phyloP scores from a whole-genome alignment of 805 yeast species.

The Wickerhamomyces pijperi region DNA sequence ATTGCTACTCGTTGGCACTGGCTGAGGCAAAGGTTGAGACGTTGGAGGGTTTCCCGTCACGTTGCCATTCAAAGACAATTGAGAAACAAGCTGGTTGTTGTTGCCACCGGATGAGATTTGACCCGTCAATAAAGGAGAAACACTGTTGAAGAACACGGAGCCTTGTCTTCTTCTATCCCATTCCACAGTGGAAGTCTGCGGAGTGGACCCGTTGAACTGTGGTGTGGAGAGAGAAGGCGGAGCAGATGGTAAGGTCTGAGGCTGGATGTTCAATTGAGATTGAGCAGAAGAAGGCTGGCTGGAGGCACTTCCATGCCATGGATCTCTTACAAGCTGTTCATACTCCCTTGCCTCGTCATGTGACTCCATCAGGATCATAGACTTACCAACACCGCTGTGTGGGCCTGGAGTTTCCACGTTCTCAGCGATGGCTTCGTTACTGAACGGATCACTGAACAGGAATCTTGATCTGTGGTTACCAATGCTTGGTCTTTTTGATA shows the following conservation, averaged over 20 bases:
- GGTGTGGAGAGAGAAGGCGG: slow-evolving; percentile 3
- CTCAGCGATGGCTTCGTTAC: slow-evolving; percentile 18
- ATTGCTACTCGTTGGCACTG: not conserved
- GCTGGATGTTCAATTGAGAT: slow-evolving; percentile 5
- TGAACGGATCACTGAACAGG: slow-evolving; percentile 56
- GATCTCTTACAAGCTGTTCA: slow-evolving; percentile 32
- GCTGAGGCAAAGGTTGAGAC: slow-evolving; percentile 8
- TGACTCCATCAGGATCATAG: slow-evolving; percentile 28
- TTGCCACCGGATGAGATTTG: slow-evolving; percentile 12
- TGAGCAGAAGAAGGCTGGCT: slow-evolving; percentile 6
- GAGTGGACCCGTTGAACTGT: slow-evolving; percentile 18
- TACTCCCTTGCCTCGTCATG: slow-evolving; percentile 26
- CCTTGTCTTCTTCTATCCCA: slow-evolving; percentile 46
- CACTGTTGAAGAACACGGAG: slow-evolving; percentile 37
- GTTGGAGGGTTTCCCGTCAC: slow-evolving; percentile 2
- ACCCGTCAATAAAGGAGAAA: slow-evolving; percentile 14
- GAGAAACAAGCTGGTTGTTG: slow-evolving; percentile 15
- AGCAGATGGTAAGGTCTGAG: slow-evolving; percentile 7
- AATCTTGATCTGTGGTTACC: slow-evolving; percentile 57
- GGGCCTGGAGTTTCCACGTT: slow-evolving; percentile 12
- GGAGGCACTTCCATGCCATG: slow-evolving; percentile 20
- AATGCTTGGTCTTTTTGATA: slow-evolving; percentile 38
- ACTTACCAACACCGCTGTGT: slow-evolving; percentile 28
- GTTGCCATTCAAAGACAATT: slow-evolving; percentile 9
- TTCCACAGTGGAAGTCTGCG: slow-evolving; percentile 30